Percentiles rank a stretch among this genome's conserved stretches.
These are phyloP conservation scores for Mortierella antarctica DNA, from an alignment of 192 early-diverging fungal genomes.

Conservation along the genomic window DNA sequence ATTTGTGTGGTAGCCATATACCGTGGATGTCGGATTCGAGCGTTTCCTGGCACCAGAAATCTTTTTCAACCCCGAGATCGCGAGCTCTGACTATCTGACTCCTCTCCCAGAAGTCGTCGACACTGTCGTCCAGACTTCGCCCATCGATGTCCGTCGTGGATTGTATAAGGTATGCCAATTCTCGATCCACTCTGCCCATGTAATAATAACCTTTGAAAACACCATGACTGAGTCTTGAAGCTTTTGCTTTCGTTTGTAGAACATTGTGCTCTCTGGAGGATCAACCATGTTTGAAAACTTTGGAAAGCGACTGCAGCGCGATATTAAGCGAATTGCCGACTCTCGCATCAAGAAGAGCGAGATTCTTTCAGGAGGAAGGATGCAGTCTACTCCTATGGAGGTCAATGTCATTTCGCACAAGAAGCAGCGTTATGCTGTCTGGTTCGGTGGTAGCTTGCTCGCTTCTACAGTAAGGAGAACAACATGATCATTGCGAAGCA, in stretches of 20 bases:
- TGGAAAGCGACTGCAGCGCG: conserved; percentile 91
- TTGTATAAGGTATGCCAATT: conserved; percentile 81
- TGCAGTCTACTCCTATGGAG: conserved; percentile 86
- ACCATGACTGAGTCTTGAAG: not conserved
- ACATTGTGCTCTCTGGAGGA: conserved; percentile 98
- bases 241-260: conserved; percentile 60
- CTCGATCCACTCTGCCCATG: too few species aligned
- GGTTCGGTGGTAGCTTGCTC: conserved; percentile 97
- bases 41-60: conserved; percentile 99
- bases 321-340: conserved; percentile 91
- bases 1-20: conserved; percentile 73
- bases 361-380: conserved; percentile 74
- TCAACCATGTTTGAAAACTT: conserved; percentile 99
- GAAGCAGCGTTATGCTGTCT: conserved; percentile 99
- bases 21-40: conserved; percentile 97
- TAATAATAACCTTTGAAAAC: too few species aligned
- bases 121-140: conserved; percentile 94
- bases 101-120: conserved; percentile 97
- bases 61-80: conserved; percentile 99
- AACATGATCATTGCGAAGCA: not conserved
- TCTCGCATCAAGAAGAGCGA: conserved; percentile 78
- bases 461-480: conserved; percentile 80
- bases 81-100: conserved; percentile 94
- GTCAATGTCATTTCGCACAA: conserved; percentile 99
- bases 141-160: conserved; percentile 96